Evolutionary conservation across 352 stramenopile species (phyloP).

Genomic region (Pythium brassicae): DNA sequence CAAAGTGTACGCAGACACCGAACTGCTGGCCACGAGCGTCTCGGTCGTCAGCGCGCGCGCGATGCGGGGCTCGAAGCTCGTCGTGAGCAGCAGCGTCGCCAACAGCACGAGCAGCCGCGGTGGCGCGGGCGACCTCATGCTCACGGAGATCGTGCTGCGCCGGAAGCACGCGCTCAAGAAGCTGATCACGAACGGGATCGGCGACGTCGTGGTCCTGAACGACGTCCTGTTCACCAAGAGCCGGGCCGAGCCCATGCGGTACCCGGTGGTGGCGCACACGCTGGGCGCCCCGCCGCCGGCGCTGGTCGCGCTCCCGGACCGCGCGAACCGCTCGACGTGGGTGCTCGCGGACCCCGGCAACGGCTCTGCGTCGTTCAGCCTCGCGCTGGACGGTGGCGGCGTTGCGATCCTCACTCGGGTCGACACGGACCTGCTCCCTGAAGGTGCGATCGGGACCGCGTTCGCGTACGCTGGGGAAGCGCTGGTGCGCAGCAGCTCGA

Average conservation of each 20-base stretch:
- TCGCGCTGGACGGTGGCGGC: not conserved
- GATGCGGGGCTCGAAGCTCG: slow-evolving; percentile 1
- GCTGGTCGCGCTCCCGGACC: not conserved
- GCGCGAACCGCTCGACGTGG: not conserved
- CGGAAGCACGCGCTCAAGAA: slow-evolving; percentile 7
- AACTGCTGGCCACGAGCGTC: not conserved
- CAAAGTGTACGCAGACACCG: slow-evolving; percentile 4
- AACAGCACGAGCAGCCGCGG: too few relatives aligned
- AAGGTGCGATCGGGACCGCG: not conserved
- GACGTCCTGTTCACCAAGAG: slow-evolving; percentile 4
- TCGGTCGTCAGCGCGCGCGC: not conserved
- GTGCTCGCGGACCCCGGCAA: not conserved
- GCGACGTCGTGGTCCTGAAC: slow-evolving; percentile 3
- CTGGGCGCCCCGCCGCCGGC: too few relatives aligned
- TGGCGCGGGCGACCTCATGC: too few relatives aligned
- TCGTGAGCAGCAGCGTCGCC: not conserved
- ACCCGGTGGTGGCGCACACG: not conserved
- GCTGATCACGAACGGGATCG: slow-evolving; percentile 1
- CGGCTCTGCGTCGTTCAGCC: not conserved
- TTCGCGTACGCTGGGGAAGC: not conserved
- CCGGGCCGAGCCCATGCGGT: not conserved
- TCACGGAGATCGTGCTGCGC: slow-evolving; percentile 9
- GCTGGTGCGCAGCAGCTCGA: not conserved
- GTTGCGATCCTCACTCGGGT: not conserved
- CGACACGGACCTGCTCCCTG: slow-evolving; percentile 1